Percentiles rank a stretch among this genome's conserved stretches.
phyloP scores from a whole-genome alignment of 2,329 filamentous ascomycete species.

The Cadophora gregata region DNA sequence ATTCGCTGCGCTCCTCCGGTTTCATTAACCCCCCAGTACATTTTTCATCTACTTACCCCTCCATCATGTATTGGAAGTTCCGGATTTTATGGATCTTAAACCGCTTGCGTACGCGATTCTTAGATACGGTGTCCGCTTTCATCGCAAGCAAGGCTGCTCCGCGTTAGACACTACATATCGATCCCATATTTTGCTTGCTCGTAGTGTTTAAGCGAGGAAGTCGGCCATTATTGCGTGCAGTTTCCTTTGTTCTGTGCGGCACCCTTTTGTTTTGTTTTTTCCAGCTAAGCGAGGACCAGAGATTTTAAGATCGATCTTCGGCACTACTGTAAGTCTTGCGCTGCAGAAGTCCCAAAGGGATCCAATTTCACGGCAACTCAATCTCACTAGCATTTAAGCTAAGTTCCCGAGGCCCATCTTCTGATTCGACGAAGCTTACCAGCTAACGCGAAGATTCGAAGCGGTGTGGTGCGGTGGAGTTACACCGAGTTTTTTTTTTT shows the following conservation, averaged over 20 bases:
- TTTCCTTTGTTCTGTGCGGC: background rate
- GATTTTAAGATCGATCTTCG: background rate
- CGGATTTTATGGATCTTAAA: background rate
- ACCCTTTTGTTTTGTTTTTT: conserved; percentile 4
- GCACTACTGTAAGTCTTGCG: background rate
- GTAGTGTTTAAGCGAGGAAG: background rate
- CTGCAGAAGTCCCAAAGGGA: background rate
- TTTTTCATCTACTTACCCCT: background rate
- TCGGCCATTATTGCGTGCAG: background rate
- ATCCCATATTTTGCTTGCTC: background rate
- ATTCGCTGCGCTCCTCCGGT: background rate
- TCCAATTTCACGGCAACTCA: too few species aligned
- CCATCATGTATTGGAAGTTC: background rate
- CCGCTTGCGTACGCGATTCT: background rate
- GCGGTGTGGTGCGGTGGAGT: conserved; percentile 3
- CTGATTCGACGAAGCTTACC: background rate
- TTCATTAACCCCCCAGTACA: background rate
- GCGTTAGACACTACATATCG: background rate
- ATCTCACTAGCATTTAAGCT: background rate
- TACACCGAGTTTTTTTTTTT: background rate
- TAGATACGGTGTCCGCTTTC: background rate
- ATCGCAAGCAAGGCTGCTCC: background rate
- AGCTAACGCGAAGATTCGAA: background rate
- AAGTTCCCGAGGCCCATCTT: background rate
- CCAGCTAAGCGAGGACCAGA: background rate